These are phyloP conservation scores for Alternaria conjuncta DNA, from an alignment of 2,329 filamentous ascomycete genomes.

Conservation along the genomic window DNA sequence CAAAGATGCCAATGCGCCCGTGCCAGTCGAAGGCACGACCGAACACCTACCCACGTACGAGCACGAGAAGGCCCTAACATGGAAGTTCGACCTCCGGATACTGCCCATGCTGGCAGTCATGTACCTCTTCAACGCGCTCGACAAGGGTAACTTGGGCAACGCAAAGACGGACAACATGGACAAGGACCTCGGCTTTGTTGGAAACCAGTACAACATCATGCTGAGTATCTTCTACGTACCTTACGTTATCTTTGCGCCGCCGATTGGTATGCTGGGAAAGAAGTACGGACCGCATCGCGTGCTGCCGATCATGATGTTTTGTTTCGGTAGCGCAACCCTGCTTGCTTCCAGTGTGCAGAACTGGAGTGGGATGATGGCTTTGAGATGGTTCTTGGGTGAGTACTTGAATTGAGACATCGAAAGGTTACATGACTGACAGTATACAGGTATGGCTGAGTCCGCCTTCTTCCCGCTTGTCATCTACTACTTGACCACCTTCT, in stretches of 20 bases:
- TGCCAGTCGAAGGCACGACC: slow-evolving; percentile 36
- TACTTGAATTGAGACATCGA: not conserved
- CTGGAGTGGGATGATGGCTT: slow-evolving; percentile 69
- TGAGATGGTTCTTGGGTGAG: slow-evolving; percentile 71
- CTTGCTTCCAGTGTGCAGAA: slow-evolving; percentile 63
- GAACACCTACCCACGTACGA: slow-evolving; percentile 45
- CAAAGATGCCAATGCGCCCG: slow-evolving; percentile 26
- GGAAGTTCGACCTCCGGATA: slow-evolving; percentile 62
- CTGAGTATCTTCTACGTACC: slow-evolving; percentile 75
- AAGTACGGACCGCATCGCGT: slow-evolving; percentile 69
- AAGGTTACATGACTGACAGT: slow-evolving; percentile 8
- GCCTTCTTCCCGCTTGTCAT: slow-evolving; percentile 75
- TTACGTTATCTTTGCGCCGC: slow-evolving; percentile 73
- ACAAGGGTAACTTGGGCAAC: slow-evolving; percentile 49
- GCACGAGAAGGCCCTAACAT: slow-evolving; percentile 54
- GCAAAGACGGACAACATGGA: slow-evolving; percentile 56
- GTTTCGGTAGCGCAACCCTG: slow-evolving; percentile 70
- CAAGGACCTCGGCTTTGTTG: slow-evolving; percentile 64
- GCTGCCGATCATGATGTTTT: slow-evolving; percentile 71
- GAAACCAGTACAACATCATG: slow-evolving; percentile 72
- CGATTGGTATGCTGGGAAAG: slow-evolving; percentile 71
- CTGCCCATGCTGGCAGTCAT: slow-evolving; percentile 66
- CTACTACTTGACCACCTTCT: slow-evolving; percentile 68
- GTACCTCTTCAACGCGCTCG: slow-evolving; percentile 61
- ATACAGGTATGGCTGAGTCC: slow-evolving; percentile 63